A percentile compares a stretch with the other conserved stretches of the same genome.
Conservation (phyloP, 2,329 filamentous ascomycete species). For the Apiospora arundinis region DNA sequence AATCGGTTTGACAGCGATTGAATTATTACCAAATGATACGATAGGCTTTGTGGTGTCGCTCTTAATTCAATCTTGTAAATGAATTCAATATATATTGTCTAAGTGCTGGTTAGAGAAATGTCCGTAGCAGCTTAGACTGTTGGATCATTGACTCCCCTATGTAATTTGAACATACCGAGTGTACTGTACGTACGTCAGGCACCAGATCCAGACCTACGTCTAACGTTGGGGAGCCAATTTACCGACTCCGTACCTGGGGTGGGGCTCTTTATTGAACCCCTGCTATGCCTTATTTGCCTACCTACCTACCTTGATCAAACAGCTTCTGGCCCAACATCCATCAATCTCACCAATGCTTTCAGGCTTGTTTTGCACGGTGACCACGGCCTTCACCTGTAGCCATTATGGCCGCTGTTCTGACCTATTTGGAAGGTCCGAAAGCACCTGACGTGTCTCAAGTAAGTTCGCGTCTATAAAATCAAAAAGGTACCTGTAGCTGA, state of each 20-base stretch:
- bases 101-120: too few relatives aligned
- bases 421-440: not conserved
- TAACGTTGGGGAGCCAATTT: too few relatives aligned
- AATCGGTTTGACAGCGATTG: not conserved
- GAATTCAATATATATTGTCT: not conserved
- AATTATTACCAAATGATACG: not conserved
- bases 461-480: not conserved
- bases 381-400: not conserved
- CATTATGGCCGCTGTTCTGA: not conserved
- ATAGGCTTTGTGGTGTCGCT: not conserved
- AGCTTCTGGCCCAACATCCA: not conserved
- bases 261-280: not conserved
- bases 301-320: not conserved
- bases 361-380: not conserved
- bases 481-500: not conserved
- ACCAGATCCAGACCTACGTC: too few relatives aligned
- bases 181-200: too few relatives aligned
- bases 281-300: not conserved
- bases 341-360: constrained; percentile 3
- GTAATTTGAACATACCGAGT: too few relatives aligned
- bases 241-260: not conserved
- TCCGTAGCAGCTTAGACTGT: too few relatives aligned
- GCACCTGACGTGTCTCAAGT: constrained; percentile 1
- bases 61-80: not conserved
- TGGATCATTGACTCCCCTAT: too few relatives aligned